Base-by-base conservation (phyloP, 176 grass and related monocot genomes). In the Raddia guianensis region DNA sequence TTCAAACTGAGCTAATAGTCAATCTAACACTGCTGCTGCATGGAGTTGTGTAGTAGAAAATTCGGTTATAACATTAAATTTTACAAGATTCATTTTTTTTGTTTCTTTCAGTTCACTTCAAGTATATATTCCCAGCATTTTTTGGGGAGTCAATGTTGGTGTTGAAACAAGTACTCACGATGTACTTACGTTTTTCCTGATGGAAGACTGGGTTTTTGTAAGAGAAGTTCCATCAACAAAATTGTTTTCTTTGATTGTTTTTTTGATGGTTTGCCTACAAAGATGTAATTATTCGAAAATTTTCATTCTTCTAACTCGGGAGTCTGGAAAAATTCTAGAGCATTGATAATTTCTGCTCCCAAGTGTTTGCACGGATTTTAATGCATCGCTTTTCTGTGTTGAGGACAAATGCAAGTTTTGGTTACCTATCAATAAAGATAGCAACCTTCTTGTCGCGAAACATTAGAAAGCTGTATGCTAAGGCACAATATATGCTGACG, bases 321-420 rank as follows among this genome's bases (percentile, higher is more conserved):
- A 8, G 15, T 53, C 9, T 35, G 32, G 69, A 72, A 1, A 53
- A 53, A 9, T 54, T 72, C 9, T n/a, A 13, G 34, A 35, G 32
- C 4, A 33, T 16, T 14, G 49, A 37, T 71, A 3, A 50, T 71
- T 51, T 71, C 0, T 71, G 6, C 49, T 13, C 54, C 16, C 49
- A 50, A 12, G 51, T 14, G 13, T 53, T 53, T 15, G 51, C 51
- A 16, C 51, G 14, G 14, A 6, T 53, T 14, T 53, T 53, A 82
- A 52, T 42, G 79, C n/a, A 49, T 37, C 51, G 56, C 46, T 63
- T 52, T 50, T 52, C 16, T 81, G 55, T 8, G 12, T 16, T 72
- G 12, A 10, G 47, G 33, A 11, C 9, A 13, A 37, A 2, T 49
- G 12, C 32, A 52, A 9, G 19, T 14, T 66, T 37, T 52, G 8